phyloP scores from a whole-genome alignment of 2,329 filamentous ascomycete species.

The Plectosphaerella plurivora region DNA sequence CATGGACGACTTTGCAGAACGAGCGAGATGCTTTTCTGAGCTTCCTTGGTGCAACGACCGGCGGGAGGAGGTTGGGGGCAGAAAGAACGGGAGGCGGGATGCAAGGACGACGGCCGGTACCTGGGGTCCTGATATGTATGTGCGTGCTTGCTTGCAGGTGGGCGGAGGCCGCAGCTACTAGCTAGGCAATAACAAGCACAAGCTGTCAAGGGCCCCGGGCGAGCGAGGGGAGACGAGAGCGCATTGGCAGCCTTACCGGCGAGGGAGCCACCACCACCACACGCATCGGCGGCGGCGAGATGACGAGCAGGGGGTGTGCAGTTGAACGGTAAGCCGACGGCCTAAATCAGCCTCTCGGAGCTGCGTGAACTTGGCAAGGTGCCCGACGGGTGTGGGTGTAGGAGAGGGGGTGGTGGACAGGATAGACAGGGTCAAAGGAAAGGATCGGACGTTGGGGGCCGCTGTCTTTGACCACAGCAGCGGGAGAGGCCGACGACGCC shows the following conservation, averaged over 20 bases:
- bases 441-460: no score
- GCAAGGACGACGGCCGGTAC: neutral
- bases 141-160: neutral
- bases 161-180: neutral
- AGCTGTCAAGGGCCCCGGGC: neutral
- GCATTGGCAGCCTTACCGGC: neutral
- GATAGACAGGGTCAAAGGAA: no score
- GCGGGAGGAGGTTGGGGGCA: neutral
- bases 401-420: no score
- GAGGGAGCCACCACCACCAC: no score
- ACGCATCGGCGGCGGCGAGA: no score
- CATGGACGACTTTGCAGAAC: neutral
- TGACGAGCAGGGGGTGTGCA: no score
- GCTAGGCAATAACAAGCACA: neutral
- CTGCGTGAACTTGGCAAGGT: neutral
- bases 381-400: no score
- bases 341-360: neutral
- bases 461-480: no score
- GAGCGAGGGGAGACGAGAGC: no score
- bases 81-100: neutral
- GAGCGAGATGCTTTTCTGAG: neutral
- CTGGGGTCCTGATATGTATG: constrained; percentile 1
- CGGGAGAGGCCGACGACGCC: no score
- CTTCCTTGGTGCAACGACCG: neutral
- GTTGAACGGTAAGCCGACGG: neutral